Evolutionary conservation across 2,329 filamentous ascomycete genomes (phyloP).

Genomic region (Tricladium varicosporioides): DNA sequence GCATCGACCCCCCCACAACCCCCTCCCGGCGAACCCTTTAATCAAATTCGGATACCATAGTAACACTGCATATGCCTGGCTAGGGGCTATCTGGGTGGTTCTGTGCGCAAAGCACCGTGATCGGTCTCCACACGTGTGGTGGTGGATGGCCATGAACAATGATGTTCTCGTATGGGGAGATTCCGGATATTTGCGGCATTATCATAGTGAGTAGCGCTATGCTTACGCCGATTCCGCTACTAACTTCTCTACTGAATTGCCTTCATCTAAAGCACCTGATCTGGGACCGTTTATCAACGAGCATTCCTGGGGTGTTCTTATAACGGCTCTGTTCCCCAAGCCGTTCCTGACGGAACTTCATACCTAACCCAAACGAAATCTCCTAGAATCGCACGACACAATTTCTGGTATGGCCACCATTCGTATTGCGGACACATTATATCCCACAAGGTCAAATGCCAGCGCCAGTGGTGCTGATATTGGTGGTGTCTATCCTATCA

Average conservation of each 20-base stretch:
- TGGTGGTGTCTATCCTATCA: conserved; percentile 8
- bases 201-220: not conserved
- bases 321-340: not conserved
- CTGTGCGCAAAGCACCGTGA: not conserved
- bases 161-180: not conserved
- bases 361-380: not conserved
- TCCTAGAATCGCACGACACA: not conserved
- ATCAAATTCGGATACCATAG: no score
- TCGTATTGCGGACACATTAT: conserved; percentile 6
- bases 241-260: not conserved
- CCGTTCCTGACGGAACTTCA: not conserved
- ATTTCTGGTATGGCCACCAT: conserved; percentile 4
- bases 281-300: not conserved
- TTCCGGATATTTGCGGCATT: not conserved
- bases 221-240: not conserved
- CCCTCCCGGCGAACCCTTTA: no score
- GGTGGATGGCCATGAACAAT: no score
- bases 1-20: no score
- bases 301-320: no score
- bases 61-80: no score
- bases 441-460: conserved; percentile 1
- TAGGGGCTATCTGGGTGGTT: no score
- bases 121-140: not conserved
- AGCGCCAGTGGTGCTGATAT: not conserved
- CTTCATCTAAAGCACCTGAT: not conserved